A percentile compares a stretch with the other conserved stretches of the same genome.
Evolutionary conservation across 441 rosid genomes (phyloP).

Genomic region (Macaranga tanarius): DNA sequence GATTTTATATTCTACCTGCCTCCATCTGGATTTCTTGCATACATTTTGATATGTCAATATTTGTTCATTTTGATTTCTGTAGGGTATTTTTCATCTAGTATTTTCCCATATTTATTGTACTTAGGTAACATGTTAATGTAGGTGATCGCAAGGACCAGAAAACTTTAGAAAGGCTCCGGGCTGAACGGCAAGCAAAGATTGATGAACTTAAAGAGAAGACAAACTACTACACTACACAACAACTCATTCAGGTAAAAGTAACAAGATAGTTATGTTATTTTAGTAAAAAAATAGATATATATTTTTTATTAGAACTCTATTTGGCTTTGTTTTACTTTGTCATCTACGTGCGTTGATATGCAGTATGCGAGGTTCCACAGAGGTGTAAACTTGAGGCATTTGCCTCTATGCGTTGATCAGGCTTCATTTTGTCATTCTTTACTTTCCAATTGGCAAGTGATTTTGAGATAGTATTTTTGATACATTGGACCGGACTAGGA

Average conservation of each 20-base stretch:
- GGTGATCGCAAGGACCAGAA: slow-evolving; percentile 87
- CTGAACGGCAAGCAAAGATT: slow-evolving; percentile 85
- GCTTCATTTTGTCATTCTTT: neutral
- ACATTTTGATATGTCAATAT: neutral
- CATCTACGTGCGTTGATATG: neutral
- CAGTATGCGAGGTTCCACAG: neutral
- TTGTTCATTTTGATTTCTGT: neutral
- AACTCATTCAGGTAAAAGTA: slow-evolving; percentile 75
- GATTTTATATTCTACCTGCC: neutral
- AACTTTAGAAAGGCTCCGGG: slow-evolving; percentile 75
- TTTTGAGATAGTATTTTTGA: no score
- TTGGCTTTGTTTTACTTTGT: neutral
- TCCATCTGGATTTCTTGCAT: neutral
- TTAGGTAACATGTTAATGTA: slow-evolving; percentile 19
- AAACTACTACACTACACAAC: slow-evolving; percentile 87
- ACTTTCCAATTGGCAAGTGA: neutral
- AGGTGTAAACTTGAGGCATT: neutral
- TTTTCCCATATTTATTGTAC: slow-evolving; percentile 6
- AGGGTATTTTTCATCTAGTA: neutral
- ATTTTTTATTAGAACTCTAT: neutral
- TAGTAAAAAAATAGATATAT: no score
- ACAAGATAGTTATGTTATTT: neutral
- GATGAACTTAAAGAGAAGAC: slow-evolving; percentile 92
- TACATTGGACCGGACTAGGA: no score
- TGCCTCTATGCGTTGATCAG: neutral